These are phyloP conservation scores for Daphne laureola DNA, from an alignment of 441 rosid species.

Conservation along the genomic window DNA sequence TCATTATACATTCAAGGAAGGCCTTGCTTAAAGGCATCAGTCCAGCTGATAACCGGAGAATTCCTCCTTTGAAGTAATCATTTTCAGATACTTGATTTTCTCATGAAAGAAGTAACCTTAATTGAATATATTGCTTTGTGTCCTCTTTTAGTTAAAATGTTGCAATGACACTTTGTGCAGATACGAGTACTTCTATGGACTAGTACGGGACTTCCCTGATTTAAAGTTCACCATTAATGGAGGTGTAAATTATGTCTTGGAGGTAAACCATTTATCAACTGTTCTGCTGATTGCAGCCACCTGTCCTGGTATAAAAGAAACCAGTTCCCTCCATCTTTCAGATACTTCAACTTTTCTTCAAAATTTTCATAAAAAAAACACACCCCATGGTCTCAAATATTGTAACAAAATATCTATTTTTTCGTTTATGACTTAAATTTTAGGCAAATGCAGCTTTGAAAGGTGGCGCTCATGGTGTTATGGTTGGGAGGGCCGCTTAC, in stretches of 20 bases:
- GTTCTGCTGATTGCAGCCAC: too few relatives aligned
- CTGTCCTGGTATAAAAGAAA: too few relatives aligned
- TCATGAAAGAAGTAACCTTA: too few relatives aligned
- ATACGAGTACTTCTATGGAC: conserved; percentile 85
- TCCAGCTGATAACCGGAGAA: conserved; percentile 88
- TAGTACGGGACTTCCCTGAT: conserved; percentile 91
- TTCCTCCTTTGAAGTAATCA: conserved; percentile 86
- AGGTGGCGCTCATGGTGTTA: conserved; percentile 91
- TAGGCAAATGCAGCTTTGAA: conserved; percentile 71
- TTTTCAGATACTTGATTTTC: conserved; percentile 7
- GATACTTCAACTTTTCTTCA: too few relatives aligned
- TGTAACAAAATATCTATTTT: not conserved
- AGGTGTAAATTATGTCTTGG: conserved; percentile 77
- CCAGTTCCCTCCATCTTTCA: too few relatives aligned
- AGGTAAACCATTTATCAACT: conserved; percentile 39
- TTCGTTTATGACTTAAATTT: conserved; percentile 15
- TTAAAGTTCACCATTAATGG: conserved; percentile 88
- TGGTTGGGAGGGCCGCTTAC: conserved; percentile 96
- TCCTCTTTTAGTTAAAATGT: not conserved
- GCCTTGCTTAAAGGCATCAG: conserved; percentile 89
- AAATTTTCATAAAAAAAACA: too few relatives aligned
- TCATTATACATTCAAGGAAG: conserved; percentile 91
- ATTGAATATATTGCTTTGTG: too few relatives aligned
- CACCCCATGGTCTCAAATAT: not conserved
- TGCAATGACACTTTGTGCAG: conserved; percentile 33